Percentiles rank a stretch among this genome's conserved stretches.
These are phyloP conservation scores for Chloroidium sp. DNA, from an alignment of 163 green algal species.

Conservation along the genomic window DNA sequence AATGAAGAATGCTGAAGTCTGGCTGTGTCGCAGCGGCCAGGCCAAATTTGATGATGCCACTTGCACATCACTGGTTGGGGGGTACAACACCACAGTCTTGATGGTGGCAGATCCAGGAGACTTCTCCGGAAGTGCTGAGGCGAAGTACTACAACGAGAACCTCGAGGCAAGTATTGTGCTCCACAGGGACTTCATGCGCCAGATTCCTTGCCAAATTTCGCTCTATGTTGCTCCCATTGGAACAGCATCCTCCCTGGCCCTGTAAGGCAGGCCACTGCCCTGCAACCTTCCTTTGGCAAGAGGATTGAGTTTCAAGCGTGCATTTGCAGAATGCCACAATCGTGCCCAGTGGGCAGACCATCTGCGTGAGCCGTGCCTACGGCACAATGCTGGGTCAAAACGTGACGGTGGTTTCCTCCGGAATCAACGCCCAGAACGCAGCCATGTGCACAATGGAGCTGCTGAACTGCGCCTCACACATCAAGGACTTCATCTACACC, in stretches of 20 bases:
- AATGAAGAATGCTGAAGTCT: too few species aligned
- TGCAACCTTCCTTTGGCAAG: too few species aligned
- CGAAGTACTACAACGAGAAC: neutral
- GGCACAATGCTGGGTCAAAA: neutral
- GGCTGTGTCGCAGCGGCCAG: too few species aligned
- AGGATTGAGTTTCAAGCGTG: too few species aligned
- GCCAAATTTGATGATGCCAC: too few species aligned
- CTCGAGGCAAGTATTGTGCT: neutral
- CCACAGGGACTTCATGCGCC: too few species aligned
- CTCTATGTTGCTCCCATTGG: too few species aligned
- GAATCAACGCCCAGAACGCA: neutral
- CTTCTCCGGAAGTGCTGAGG: neutral
- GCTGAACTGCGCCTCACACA: neutral
- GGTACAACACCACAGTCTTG: neutral
- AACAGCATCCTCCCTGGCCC: too few species aligned
- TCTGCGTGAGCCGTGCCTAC: neutral
- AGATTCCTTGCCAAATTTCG: too few species aligned
- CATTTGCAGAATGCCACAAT: neutral
- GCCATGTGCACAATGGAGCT: neutral
- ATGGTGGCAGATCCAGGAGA: neutral
- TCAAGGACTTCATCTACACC: neutral
- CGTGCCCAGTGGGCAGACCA: neutral
- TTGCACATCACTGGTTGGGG: neutral
- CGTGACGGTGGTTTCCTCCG: neutral
- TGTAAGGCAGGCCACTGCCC: too few species aligned